These are phyloP conservation scores for Canna indica DNA, from an alignment of 176 grass and related monocot species.

Conservation along the genomic window DNA sequence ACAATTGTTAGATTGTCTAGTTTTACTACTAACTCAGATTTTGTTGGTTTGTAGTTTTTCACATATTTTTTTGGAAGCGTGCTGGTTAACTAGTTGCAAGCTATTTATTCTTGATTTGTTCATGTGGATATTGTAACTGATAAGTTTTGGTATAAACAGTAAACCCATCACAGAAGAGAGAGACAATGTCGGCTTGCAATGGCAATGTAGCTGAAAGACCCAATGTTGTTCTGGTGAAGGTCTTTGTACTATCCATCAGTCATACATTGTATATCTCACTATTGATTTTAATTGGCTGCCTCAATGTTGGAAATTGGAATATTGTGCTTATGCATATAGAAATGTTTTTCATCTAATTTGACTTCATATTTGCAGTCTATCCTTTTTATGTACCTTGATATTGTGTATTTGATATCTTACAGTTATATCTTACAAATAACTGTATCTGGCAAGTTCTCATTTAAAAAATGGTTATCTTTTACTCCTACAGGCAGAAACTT, in stretches of 20 bases:
- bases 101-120: too few relatives aligned
- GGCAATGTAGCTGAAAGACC: neutral
- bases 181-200: neutral
- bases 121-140: neutral
- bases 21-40: too few relatives aligned
- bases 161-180: neutral
- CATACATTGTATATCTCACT: neutral
- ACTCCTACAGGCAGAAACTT: neutral
- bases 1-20: too few relatives aligned
- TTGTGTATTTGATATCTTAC: neutral
- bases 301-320: neutral
- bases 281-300: neutral
- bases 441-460: neutral
- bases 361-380: neutral
- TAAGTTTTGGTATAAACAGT: neutral
- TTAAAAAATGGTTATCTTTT: neutral
- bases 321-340: neutral
- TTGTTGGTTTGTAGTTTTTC: neutral
- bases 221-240: neutral
- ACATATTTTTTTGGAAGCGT: too few relatives aligned
- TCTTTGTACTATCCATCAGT: neutral
- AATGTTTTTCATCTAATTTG: neutral
- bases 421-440: neutral
- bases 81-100: too few relatives aligned
- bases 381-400: neutral